phyloP scores from a whole-genome alignment of 2,329 filamentous ascomycete species.

The Acephala macrosclerotiorum region DNA sequence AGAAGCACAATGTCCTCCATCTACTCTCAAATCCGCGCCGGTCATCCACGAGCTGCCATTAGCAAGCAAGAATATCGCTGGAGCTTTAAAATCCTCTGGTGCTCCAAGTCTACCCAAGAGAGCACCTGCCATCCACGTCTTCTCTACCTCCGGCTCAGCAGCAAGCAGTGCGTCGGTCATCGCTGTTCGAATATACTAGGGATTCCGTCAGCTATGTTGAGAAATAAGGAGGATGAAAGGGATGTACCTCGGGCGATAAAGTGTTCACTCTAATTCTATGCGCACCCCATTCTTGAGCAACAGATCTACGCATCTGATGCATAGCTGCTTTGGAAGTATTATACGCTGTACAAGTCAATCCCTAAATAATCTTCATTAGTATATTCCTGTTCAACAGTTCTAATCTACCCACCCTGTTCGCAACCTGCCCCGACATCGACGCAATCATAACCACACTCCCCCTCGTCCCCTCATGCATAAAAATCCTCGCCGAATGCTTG shows the following conservation, averaged over 20 bases:
- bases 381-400: background rate
- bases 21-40: conserved; percentile 52
- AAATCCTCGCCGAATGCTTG: conserved; percentile 70
- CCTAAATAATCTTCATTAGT: conserved; percentile 45
- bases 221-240: background rate
- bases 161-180: conserved; percentile 56
- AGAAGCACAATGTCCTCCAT: conserved; percentile 55
- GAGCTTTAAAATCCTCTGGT: conserved; percentile 73
- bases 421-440: conserved; percentile 33
- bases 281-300: conserved; percentile 68
- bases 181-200: conserved; percentile 53
- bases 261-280: conserved; percentile 71
- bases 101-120: conserved; percentile 75
- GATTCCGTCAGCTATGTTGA: background rate
- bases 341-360: conserved; percentile 68
- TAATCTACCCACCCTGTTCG: conserved; percentile 19
- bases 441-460: conserved; percentile 57
- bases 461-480: conserved; percentile 50
- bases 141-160: conserved; percentile 44
- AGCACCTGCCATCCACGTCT: conserved; percentile 80
- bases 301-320: conserved; percentile 63
- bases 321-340: conserved; percentile 69
- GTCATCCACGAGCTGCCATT: conserved; percentile 54
- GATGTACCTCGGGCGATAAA: conserved; percentile 59
- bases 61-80: conserved; percentile 66